These are phyloP conservation scores for Penicillium sp. DNA, from an alignment of 2,329 filamentous ascomycete species.

Conservation along the genomic window DNA sequence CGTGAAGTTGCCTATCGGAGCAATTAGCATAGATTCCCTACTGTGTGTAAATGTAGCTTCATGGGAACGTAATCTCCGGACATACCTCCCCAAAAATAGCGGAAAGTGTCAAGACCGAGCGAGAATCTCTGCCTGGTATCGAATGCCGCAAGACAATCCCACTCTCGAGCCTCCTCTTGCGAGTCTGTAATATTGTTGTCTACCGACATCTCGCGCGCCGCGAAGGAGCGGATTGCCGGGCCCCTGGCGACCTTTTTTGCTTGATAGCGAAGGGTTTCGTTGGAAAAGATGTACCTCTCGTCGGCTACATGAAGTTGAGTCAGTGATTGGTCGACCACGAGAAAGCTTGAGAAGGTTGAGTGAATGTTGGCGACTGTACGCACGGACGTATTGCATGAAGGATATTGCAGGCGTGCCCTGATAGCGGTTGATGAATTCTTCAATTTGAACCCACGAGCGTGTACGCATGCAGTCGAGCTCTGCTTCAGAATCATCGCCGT, in stretches of 20 bases:
- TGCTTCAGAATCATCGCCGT: constrained; percentile 14
- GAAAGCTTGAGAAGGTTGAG: too few relatives aligned
- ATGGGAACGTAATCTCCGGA: not conserved
- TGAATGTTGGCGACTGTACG: not conserved
- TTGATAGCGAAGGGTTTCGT: constrained; percentile 19
- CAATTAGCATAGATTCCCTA: not conserved
- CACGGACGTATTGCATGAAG: constrained; percentile 14
- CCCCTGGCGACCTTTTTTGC: constrained; percentile 13
- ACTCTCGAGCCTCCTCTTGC: constrained; percentile 5
- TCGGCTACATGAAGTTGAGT: constrained; percentile 11
- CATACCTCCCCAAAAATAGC: constrained; percentile 36
- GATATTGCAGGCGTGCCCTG: constrained; percentile 16
- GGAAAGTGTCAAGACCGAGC: constrained; percentile 27
- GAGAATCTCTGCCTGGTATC: constrained; percentile 6
- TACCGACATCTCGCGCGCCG: constrained; percentile 10
- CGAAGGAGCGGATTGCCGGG: constrained; percentile 15
- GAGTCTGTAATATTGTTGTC: constrained; percentile 11
- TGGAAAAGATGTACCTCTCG: constrained; percentile 24
- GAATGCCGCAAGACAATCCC: constrained; percentile 7
- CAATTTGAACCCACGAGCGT: constrained; percentile 20
- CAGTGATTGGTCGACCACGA: too few relatives aligned
- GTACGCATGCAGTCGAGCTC: constrained; percentile 27
- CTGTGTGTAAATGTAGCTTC: too few relatives aligned
- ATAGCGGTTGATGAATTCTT: constrained; percentile 23
- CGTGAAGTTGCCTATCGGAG: constrained; percentile 27